These are phyloP conservation scores for Penicillium sp. DNA, from an alignment of 2,329 filamentous ascomycete genomes.

Conservation along the genomic window DNA sequence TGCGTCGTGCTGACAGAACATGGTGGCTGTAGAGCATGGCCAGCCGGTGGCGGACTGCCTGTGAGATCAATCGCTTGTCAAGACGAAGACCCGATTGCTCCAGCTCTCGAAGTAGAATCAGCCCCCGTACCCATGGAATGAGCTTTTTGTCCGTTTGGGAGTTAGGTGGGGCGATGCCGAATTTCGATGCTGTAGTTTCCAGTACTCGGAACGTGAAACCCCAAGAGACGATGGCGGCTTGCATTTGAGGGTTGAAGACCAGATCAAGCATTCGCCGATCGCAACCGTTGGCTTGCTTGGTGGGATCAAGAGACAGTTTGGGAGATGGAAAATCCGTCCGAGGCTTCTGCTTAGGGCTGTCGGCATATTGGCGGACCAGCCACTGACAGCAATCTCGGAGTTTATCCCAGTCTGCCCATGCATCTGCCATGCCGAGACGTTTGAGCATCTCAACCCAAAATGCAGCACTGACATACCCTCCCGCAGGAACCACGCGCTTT, in stretches of 20 bases:
- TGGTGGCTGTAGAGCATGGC: slow-evolving; percentile 36
- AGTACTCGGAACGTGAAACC: slow-evolving; percentile 43
- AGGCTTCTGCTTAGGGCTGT: slow-evolving; percentile 8
- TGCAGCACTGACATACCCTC: slow-evolving; percentile 41
- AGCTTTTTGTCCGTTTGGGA: slow-evolving; percentile 21
- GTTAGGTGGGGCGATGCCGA: slow-evolving; percentile 19
- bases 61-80: slow-evolving; percentile 27
- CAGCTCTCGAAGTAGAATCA: slow-evolving; percentile 40
- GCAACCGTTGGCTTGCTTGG: slow-evolving; percentile 1
- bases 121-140: slow-evolving; percentile 41
- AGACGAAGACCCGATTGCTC: slow-evolving; percentile 37
- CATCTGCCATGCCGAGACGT: slow-evolving; percentile 56
- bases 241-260: slow-evolving; percentile 46
- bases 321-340: neutral
- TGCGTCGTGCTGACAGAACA: slow-evolving; percentile 28
- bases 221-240: slow-evolving; percentile 51
- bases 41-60: slow-evolving; percentile 38
- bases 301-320: neutral
- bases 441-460: slow-evolving; percentile 60
- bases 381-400: slow-evolving; percentile 52
- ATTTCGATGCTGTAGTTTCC: slow-evolving; percentile 15
- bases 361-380: slow-evolving; percentile 48
- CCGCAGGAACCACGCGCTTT: slow-evolving; percentile 48
- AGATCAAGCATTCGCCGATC: slow-evolving; percentile 32
- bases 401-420: slow-evolving; percentile 46